phyloP scores from a whole-genome alignment of 2,329 filamentous ascomycete genomes.

The Botryotinia calthae region DNA sequence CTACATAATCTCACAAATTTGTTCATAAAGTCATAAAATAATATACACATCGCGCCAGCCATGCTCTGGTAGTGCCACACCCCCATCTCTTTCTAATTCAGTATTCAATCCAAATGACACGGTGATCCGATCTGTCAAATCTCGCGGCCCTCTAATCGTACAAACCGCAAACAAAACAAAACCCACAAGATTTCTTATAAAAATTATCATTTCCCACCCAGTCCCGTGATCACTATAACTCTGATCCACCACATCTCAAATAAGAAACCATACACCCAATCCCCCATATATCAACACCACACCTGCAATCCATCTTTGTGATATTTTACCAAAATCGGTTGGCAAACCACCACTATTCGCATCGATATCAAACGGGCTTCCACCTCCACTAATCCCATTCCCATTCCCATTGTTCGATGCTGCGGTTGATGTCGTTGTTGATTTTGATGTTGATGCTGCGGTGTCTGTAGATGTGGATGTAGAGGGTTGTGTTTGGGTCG shows the following conservation, averaged over 20 bases:
- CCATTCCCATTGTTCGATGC: conserved; percentile 4
- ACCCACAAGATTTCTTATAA: neutral
- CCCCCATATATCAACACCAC: neutral
- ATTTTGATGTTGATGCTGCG: neutral
- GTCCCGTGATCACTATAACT: neutral
- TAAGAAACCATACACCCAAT: neutral
- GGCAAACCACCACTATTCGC: neutral
- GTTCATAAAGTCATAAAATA: neutral
- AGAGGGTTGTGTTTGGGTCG: neutral
- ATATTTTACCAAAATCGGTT: neutral
- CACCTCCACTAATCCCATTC: conserved; percentile 15
- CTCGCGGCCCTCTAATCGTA: neutral
- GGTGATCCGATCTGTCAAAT: neutral
- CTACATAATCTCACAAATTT: neutral
- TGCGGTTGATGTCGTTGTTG: neutral
- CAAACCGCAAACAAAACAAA: neutral
- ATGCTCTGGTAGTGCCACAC: neutral
- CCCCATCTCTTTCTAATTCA: neutral
- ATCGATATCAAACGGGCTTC: conserved; percentile 23
- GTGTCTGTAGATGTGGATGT: neutral
- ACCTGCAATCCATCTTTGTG: neutral
- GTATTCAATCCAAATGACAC: neutral
- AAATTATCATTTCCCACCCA: neutral
- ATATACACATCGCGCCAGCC: neutral
- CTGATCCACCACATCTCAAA: neutral